Percentiles rank a stretch among this genome's conserved stretches.
phyloP scores from a whole-genome alignment of 495 filamentous ascomycete genomes.

The Alectoria sarmentosa region DNA sequence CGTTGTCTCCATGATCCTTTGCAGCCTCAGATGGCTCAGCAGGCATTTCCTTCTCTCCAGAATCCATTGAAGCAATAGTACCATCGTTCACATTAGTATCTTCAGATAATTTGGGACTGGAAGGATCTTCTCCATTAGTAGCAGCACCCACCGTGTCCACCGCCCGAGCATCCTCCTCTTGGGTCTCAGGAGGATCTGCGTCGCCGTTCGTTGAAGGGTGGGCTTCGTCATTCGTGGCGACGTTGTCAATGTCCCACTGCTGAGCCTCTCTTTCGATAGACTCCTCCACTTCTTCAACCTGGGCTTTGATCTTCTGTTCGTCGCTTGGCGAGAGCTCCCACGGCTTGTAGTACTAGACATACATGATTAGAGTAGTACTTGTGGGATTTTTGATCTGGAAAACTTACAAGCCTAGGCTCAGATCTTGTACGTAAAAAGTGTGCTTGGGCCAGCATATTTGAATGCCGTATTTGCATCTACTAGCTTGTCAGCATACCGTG shows the following conservation, averaged over 20 bases:
- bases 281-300: constrained; percentile 50
- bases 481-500: background rate
- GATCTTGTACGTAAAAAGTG: constrained; percentile 66
- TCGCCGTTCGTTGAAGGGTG: constrained; percentile 14
- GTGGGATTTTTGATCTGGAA: background rate
- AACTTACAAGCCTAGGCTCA: constrained; percentile 70
- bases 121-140: constrained; percentile 17
- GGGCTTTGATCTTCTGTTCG: constrained; percentile 52
- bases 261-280: constrained; percentile 44
- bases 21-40: constrained; percentile 17
- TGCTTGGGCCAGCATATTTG: constrained; percentile 63
- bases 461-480: constrained; percentile 76
- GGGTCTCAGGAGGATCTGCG: constrained; percentile 23
- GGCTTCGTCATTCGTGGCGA: background rate
- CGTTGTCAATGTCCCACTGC: constrained; percentile 37
- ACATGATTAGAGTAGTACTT: constrained; percentile 26
- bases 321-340: constrained; percentile 65
- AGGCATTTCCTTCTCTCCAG: constrained; percentile 21
- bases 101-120: constrained; percentile 16
- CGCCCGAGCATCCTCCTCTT: constrained; percentile 22
- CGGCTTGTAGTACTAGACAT: constrained; percentile 74
- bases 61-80: constrained; percentile 23
- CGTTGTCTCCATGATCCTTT: constrained; percentile 54
- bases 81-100: constrained; percentile 22
- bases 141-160: constrained; percentile 31